A percentile compares a stretch with the other conserved stretches of the same genome.
Conservation (phyloP, 805 yeast species). For the Cyberlindnera meyerae region DNA sequence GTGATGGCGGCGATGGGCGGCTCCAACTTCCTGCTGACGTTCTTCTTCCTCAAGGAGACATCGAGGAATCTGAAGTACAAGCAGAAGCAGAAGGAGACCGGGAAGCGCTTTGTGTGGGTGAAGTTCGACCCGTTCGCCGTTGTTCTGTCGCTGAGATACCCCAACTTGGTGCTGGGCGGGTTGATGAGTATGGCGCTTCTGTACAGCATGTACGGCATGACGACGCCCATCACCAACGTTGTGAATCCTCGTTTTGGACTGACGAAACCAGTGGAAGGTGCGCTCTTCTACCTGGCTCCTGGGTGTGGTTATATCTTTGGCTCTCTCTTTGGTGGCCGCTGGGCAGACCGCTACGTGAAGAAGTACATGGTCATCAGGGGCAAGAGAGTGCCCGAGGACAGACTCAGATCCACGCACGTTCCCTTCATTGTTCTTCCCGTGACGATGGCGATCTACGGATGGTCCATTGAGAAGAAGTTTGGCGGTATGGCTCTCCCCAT, state of each 20-base stretch:
- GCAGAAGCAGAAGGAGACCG: constrained; percentile 22
- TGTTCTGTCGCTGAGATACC: constrained; percentile 36
- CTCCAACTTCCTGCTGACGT: constrained; percentile 28
- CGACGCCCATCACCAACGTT: constrained; percentile 51
- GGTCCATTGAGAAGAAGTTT: constrained; percentile 30
- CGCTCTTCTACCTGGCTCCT: constrained; percentile 51
- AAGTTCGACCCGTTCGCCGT: constrained; percentile 45
- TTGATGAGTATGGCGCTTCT: constrained; percentile 42
- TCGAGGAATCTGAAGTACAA: constrained; percentile 3
- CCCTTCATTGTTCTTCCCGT: constrained; percentile 39
- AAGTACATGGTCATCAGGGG: constrained; percentile 35
- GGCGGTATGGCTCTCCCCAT: constrained; percentile 55
- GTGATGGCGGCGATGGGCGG: constrained; percentile 42
- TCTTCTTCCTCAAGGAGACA: constrained; percentile 45
- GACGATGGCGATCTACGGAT: constrained; percentile 36
- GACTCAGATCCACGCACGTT: constrained; percentile 37
- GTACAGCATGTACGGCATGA: constrained; percentile 45
- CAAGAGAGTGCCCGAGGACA: constrained; percentile 45
- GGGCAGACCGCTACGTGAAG: constrained; percentile 44
- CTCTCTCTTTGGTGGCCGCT: constrained; percentile 45
- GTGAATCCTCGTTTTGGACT: constrained; percentile 50
- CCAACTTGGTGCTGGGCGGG: constrained; percentile 36
- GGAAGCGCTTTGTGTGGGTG: constrained; percentile 40
- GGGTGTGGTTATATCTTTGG: constrained; percentile 48
- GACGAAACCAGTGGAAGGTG: constrained; percentile 41